Conservation (phyloP, 345 rosid species). For the Lepidium didymum region DNA sequence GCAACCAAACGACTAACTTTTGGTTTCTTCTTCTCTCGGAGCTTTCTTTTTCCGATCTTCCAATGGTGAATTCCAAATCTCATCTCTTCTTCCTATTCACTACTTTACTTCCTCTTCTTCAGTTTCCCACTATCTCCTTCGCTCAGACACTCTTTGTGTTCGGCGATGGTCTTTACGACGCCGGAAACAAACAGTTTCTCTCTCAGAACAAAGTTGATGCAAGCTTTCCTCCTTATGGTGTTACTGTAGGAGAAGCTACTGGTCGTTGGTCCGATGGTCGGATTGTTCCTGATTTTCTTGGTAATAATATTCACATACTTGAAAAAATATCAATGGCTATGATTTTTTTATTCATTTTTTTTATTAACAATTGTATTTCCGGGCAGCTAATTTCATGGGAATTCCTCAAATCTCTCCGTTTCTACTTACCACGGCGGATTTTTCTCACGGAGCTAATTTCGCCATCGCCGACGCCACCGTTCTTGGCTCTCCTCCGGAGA, state of each 20-base stretch:
- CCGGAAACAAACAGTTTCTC: constrained; percentile 29
- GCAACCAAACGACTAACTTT: neutral
- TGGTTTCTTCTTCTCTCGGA: neutral
- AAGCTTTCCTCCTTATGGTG: constrained; percentile 33
- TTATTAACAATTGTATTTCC: too few species aligned
- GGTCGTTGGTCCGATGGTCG: constrained; percentile 43
- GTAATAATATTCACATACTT: neutral
- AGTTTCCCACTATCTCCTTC: neutral
- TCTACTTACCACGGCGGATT: constrained; percentile 13
- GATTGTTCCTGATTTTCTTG: constrained; percentile 32
- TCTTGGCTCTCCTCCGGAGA: constrained; percentile 22
- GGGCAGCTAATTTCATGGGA: constrained; percentile 23
- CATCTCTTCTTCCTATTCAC: neutral
- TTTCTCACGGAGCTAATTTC: constrained; percentile 32
- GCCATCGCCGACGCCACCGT: constrained; percentile 30
- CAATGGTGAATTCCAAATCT: constrained; percentile 16
- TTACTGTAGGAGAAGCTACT: constrained; percentile 18
- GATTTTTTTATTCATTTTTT: neutral
- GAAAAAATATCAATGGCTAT: neutral
- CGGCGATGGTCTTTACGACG: constrained; percentile 30
- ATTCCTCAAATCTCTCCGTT: constrained; percentile 21
- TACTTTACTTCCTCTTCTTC: neutral
- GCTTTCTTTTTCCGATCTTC: neutral
- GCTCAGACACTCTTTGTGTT: constrained; percentile 25
- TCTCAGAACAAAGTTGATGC: constrained; percentile 20